Base-by-base conservation (phyloP, 495 filamentous ascomycete genomes). In the Tuber umbilicatum region DNA sequence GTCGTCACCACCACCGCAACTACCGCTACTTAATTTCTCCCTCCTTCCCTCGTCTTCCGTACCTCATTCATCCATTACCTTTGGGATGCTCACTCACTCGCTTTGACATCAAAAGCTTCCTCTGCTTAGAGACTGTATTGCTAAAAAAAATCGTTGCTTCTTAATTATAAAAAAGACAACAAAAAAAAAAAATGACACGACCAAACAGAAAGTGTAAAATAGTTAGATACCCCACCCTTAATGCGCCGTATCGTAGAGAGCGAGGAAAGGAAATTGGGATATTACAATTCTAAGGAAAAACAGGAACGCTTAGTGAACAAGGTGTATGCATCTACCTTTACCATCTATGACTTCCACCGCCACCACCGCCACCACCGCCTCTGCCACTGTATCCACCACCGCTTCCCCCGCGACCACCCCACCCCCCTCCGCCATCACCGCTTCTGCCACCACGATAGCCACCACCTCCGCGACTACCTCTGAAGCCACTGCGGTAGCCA, bases 391-490 rank as follows among this genome's bases (percentile, higher is more conserved):
- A 84, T 73, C 81, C 78, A 68, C 81, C 87, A 55, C 84, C 82
- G 19, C 84, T 87, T 71, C 81, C 84, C 68, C 69, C 86, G 74
- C 5, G 83, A 80, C 1, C 86, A 85, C 77, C 82, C 84, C n/a
- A 71, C 16, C 77, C 73, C 17, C 50, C 77, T 1, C 83, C 85
- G n/a, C 85, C 83, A 47, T 85, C 83, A 2, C 86, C 86, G 81
- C 87, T 85, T 1, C 84, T 85, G 9, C 85, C 84, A 19, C 87
- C 87, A 41, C 86, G 85, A 50, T 86, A 86, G 0, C 85, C 74
- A 39, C 79, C 78, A 14, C 55, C 55, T 41, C 83, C 81, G 19
- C 84, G 78, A 37, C 85, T 80, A 12, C 83, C 83, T 27, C 84
- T 83, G 45, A 81, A 83, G 27, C 84, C 83, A 41, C 86, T 80